Evolutionary conservation across 257 asterid genomes (phyloP).

Genomic region (Solanum medicagineum): DNA sequence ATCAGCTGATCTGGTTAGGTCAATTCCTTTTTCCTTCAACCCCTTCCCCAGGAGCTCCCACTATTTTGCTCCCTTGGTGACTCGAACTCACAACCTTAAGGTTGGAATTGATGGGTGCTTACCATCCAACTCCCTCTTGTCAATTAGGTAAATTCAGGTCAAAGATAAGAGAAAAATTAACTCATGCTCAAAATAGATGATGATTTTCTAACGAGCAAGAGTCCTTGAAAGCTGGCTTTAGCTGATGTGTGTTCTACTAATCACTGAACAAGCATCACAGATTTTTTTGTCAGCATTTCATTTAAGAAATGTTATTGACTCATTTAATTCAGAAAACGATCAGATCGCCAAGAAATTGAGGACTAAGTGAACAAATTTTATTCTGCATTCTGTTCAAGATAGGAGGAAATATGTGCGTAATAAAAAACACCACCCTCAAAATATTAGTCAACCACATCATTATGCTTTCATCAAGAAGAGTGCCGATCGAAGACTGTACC

Average conservation of each 20-base stretch:
- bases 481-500: slow-evolving; percentile 21
- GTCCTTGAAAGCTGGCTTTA: background rate
- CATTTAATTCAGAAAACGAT: background rate
- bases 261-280: background rate
- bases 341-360: background rate
- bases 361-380: background rate
- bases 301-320: background rate
- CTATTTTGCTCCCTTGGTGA: too few relatives aligned
- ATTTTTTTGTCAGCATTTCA: background rate
- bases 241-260: background rate
- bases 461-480: background rate
- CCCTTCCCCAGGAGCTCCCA: too few relatives aligned
- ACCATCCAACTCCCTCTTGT: too few relatives aligned
- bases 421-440: background rate
- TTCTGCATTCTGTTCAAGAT: background rate
- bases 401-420: background rate
- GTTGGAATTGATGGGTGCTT: too few relatives aligned
- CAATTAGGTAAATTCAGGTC: background rate
- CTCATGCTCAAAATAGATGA: background rate
- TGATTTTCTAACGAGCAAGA: background rate
- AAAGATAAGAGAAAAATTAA: background rate
- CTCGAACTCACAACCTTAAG: too few relatives aligned
- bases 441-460: background rate
- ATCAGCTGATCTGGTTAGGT: background rate
- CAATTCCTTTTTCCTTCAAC: too few relatives aligned